Evolutionary conservation across 768 basidiomycete genomes (phyloP).

Genomic region (Tephrocybe sp.): DNA sequence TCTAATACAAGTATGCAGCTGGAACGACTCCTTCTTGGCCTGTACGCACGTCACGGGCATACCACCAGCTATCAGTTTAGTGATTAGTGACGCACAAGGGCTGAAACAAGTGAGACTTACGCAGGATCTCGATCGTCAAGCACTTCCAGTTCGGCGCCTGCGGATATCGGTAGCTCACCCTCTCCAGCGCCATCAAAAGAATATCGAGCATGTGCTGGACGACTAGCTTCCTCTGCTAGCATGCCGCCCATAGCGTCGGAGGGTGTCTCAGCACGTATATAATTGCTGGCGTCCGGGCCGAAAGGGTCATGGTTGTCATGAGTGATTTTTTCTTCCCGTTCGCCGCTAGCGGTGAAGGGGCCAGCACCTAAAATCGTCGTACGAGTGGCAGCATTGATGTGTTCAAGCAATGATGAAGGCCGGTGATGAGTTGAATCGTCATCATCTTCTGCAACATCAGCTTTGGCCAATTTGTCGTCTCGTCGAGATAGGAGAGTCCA

Average conservation of each 20-base stretch:
- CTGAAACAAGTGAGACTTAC: constrained; percentile 46
- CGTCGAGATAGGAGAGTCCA: constrained; percentile 87
- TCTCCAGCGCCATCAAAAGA: constrained; percentile 80
- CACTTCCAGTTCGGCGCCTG: constrained; percentile 73
- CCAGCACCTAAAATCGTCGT: constrained; percentile 72
- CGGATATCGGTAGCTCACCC: constrained; percentile 70
- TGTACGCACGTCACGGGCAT: constrained; percentile 75
- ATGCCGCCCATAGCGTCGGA: constrained; percentile 70
- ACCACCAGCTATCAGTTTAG: constrained; percentile 83
- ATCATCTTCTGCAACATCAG: constrained; percentile 63
- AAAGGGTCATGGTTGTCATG: constrained; percentile 55
- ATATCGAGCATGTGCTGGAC: constrained; percentile 79
- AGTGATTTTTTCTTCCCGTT: constrained; percentile 53
- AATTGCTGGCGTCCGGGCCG: constrained; percentile 75
- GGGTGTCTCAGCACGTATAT: constrained; percentile 78
- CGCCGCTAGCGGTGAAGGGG: constrained; percentile 39
- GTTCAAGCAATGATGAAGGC: constrained; percentile 85
- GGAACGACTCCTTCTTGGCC: constrained; percentile 91
- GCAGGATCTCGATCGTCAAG: constrained; percentile 80
- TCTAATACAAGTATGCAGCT: constrained; percentile 86
- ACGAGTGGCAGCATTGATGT: constrained; percentile 89
- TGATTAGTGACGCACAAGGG: constrained; percentile 11
- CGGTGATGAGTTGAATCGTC: constrained; percentile 78
- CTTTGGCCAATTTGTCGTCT: constrained; percentile 69
- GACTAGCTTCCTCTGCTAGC: constrained; percentile 63